Conservation (phyloP, 1,139 yeast species). For the Diutina pseudorugosa region DNA sequence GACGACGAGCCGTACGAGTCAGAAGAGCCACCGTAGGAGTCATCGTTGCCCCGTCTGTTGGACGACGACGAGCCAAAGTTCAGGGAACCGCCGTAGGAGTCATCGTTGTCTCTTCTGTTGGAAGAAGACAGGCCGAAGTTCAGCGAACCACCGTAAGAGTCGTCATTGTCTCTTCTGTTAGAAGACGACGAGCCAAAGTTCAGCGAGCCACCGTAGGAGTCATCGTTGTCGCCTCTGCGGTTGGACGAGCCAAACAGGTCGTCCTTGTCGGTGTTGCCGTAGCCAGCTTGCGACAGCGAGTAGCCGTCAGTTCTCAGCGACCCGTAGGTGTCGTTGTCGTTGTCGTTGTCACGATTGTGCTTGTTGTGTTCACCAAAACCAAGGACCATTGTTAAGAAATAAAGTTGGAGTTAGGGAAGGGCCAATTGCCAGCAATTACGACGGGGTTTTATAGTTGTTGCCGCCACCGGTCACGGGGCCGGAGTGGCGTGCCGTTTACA, state of each 20-base stretch:
- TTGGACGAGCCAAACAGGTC: slow-evolving; percentile 10
- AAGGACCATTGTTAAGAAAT: background rate
- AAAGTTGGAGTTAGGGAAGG: background rate
- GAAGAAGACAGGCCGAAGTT: slow-evolving; percentile 5
- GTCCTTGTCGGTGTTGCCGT: slow-evolving; percentile 5
- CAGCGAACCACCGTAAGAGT: slow-evolving; percentile 9
- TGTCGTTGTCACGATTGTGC: background rate
- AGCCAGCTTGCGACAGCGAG: background rate
- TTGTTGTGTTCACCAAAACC: slow-evolving; percentile 3
- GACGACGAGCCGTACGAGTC: slow-evolving; percentile 10
- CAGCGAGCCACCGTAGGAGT: slow-evolving; percentile 8
- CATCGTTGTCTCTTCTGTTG: slow-evolving; percentile 7
- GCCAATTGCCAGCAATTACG: background rate
- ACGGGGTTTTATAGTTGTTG: background rate
- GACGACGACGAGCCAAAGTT: background rate
- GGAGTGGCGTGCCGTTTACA: background rate
- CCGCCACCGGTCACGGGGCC: background rate
- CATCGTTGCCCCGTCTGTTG: slow-evolving; percentile 5
- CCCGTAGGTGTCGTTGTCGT: background rate
- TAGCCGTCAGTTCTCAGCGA: background rate
- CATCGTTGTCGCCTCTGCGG: slow-evolving; percentile 5
- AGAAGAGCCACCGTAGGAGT: slow-evolving; percentile 12
- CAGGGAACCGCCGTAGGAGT: slow-evolving; percentile 5
- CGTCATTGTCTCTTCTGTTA: slow-evolving; percentile 1
- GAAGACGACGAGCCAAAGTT: too few relatives aligned